Evolutionary conservation across 2,329 filamentous ascomycete genomes (phyloP).

Genomic region (Monosporascus sp.): DNA sequence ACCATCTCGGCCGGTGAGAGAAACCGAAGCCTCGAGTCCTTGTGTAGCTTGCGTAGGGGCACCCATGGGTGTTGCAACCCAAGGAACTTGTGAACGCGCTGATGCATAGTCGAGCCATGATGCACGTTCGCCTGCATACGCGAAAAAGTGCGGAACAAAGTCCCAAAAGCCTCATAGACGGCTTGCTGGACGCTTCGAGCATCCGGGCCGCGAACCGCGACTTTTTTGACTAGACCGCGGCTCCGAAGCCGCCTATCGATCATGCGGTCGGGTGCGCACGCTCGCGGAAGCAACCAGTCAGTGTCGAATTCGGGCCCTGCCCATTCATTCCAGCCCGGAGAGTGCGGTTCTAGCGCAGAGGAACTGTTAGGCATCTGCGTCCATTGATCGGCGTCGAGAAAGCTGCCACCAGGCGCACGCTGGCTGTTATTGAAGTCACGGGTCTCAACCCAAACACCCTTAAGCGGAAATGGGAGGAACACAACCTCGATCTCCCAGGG

Average conservation of each 20-base stretch:
- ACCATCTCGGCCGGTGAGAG: slow-evolving; percentile 68
- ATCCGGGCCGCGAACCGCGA: slow-evolving; percentile 58
- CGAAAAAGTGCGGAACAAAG: slow-evolving; percentile 44
- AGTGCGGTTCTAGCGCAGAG: slow-evolving; percentile 40
- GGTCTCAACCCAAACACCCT: slow-evolving; percentile 49
- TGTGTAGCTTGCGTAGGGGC: slow-evolving; percentile 72
- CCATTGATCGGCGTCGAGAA: slow-evolving; percentile 44
- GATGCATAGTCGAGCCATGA: slow-evolving; percentile 28
- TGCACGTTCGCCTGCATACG: slow-evolving; percentile 27
- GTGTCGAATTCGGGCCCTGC: slow-evolving; percentile 39
- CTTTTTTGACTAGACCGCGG: slow-evolving; percentile 63
- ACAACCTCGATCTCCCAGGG: slow-evolving; percentile 76
- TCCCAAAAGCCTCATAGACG: slow-evolving; percentile 58
- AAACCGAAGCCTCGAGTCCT: slow-evolving; percentile 67
- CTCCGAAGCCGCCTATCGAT: slow-evolving; percentile 70
- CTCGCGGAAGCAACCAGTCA: slow-evolving; percentile 64
- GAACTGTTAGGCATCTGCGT: slow-evolving; percentile 48
- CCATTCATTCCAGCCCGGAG: slow-evolving; percentile 45
- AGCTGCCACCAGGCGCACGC: slow-evolving; percentile 21
- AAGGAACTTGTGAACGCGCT: slow-evolving; percentile 41
- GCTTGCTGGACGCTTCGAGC: slow-evolving; percentile 64
- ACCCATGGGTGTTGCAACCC: slow-evolving; percentile 66
- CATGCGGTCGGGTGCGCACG: slow-evolving; percentile 57
- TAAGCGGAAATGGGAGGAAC: slow-evolving; percentile 64
- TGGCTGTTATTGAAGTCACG: slow-evolving; percentile 40